Base-by-base conservation (phyloP, 1,284 basidiomycete species). In the Irpex sp. region DNA sequence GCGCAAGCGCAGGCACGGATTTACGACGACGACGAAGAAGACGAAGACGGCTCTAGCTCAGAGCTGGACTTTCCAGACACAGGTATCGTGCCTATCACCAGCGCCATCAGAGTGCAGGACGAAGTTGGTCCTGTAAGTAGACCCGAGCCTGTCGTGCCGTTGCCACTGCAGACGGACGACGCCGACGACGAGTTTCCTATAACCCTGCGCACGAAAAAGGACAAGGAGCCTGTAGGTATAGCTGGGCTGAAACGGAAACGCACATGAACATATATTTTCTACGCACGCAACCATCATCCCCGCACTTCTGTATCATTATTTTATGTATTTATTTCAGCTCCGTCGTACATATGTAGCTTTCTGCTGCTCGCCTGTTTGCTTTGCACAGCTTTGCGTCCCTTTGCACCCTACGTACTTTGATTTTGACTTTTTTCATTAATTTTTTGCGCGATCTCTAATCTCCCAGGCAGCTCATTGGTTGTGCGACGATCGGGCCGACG, bases 151-250 rank as follows among this genome's bases (percentile, higher is more conserved):
- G 26, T 33, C 46, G 57, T 60, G 35, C 54, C 66, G 39, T 51
- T 70, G 66, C 56, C 67, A 63, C 58, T 68, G 61, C 59, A 63
- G 61, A 59, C 68, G 67, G 82, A 85, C 33, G 87, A 86, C 57
- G 84, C 85, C 69, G 86, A 83, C 62, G 84, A 84, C 67, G 80
- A 83, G 36, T 89, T 90, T 71, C 84, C 88, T 51, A 80, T 84
- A 53, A 87, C 88, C 5, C 75, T 90, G 68, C 82, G 88, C 71
- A 80, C 81, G 61, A 76, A 82, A 66, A 87, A 83, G 74, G 80
- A 81, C 51, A 85, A 84, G 70, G 83, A 87, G 65, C 68, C 76
- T 21, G 75, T 77, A 31, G 74, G 76, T 15, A 70, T 80, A 17
- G 72, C 76, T 58, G 86, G 86, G 6, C 72, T 75, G 67, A 90